Conservation (phyloP, 1,284 basidiomycete genomes). For the Apiotrichum brassicae region DNA sequence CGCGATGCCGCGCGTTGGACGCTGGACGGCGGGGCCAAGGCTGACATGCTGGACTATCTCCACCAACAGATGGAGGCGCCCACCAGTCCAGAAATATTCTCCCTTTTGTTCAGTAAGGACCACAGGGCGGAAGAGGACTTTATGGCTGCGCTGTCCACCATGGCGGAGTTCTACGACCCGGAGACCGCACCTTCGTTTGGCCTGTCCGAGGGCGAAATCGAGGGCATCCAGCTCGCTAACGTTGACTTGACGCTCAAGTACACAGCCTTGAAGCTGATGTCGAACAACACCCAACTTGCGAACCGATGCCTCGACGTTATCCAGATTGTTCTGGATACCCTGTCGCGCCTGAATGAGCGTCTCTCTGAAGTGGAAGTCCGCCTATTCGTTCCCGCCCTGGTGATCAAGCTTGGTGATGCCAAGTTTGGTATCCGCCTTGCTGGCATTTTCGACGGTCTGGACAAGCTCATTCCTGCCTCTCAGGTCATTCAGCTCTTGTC, state of each 20-base stretch:
- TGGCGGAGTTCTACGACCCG: conserved; percentile 68
- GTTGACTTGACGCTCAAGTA: conserved; percentile 93
- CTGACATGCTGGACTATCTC: conserved; percentile 78
- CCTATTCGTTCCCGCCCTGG: conserved; percentile 82
- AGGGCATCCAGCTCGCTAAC: conserved; percentile 74
- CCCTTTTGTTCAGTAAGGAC: conserved; percentile 86
- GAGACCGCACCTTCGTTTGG: conserved; percentile 59
- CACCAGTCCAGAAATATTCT: conserved; percentile 67
- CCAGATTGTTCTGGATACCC: conserved; percentile 68
- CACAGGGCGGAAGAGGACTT: conserved; percentile 94
- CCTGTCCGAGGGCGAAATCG: conserved; percentile 54
- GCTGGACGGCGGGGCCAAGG: conserved; percentile 60
- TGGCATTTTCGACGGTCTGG: conserved; percentile 50
- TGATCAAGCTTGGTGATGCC: conserved; percentile 65
- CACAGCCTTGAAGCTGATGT: conserved; percentile 79
- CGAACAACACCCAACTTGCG: conserved; percentile 87
- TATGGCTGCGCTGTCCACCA: conserved; percentile 64
- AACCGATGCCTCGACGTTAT: conserved; percentile 85
- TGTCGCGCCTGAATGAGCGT: conserved; percentile 66
- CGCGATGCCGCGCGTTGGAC: conserved; percentile 79
- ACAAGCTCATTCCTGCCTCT: conserved; percentile 45
- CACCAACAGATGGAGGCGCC: conserved; percentile 87
- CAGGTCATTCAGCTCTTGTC: conserved; percentile 73
- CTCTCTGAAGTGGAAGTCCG: conserved; percentile 81
- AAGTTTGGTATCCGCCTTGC: conserved; percentile 49